Conservation (phyloP, 768 basidiomycete genomes). For the Suillus variegatus region DNA sequence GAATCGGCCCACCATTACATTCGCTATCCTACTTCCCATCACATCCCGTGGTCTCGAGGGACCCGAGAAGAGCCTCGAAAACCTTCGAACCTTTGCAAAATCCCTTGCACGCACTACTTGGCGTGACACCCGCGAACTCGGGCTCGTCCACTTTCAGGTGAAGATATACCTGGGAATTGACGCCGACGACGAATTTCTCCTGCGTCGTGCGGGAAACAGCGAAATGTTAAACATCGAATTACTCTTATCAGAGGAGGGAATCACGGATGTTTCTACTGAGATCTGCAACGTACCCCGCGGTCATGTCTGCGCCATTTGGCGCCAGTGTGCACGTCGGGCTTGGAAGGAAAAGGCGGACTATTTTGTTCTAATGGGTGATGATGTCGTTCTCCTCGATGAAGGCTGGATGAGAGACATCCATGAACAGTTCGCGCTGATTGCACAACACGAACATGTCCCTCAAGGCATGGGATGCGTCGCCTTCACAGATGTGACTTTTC, state of each 20-base stretch:
- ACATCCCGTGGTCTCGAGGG: slow-evolving; percentile 47
- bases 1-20: slow-evolving; percentile 33
- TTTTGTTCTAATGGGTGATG: slow-evolving; percentile 56
- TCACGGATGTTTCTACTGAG: slow-evolving; percentile 39
- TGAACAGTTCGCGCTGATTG: slow-evolving; percentile 37
- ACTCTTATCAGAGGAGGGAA: slow-evolving; percentile 37
- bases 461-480: slow-evolving; percentile 58
- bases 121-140: slow-evolving; percentile 37
- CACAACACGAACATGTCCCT: slow-evolving; percentile 32
- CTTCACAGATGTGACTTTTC: slow-evolving; percentile 55
- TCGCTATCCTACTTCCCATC: slow-evolving; percentile 59
- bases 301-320: slow-evolving; percentile 56
- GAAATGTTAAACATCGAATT: slow-evolving; percentile 29
- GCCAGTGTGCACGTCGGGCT: slow-evolving; percentile 48
- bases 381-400: slow-evolving; percentile 49
- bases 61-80: slow-evolving; percentile 41
- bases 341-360: slow-evolving; percentile 52
- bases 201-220: slow-evolving; percentile 14
- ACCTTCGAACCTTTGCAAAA: slow-evolving; percentile 43
- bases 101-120: slow-evolving; percentile 50
- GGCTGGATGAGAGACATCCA: slow-evolving; percentile 52
- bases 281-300: slow-evolving; percentile 43
- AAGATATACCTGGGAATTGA: slow-evolving; percentile 37
- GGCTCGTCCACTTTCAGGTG: slow-evolving; percentile 35
- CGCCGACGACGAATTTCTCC: slow-evolving; percentile 45